A percentile compares a stretch with the other conserved stretches of the same genome.
Conservation (phyloP, 2,329 filamentous ascomycete genomes). For the Phyllosticta citribraziliensis region DNA sequence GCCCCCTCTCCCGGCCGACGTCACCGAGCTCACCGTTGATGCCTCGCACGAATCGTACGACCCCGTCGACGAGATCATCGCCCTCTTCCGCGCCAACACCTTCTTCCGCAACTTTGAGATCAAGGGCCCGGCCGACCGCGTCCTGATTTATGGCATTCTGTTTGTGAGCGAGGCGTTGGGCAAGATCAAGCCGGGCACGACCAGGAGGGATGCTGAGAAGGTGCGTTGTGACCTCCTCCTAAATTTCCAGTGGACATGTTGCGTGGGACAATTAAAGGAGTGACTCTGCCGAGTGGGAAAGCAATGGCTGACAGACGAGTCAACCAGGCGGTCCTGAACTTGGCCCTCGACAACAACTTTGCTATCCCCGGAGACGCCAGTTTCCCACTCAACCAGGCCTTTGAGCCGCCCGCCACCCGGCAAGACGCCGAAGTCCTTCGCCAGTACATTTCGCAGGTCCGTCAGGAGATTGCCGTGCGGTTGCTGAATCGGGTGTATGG, state of each 20-base stretch:
- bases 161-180: conserved; percentile 84
- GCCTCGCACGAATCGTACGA: conserved; percentile 91
- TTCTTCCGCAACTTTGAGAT: conserved; percentile 99
- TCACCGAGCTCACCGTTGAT: conserved; percentile 54
- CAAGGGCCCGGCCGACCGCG: conserved; percentile 85
- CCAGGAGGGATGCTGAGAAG: conserved; percentile 56
- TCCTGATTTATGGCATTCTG: conserved; percentile 93
- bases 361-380: conserved; percentile 85
- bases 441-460: conserved; percentile 83
- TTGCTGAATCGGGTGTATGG: conserved; percentile 81
- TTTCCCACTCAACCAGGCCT: conserved; percentile 94
- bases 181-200: conserved; percentile 72
- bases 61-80: conserved; percentile 85
- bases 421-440: conserved; percentile 82
- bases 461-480: conserved; percentile 78
- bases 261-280: not conserved
- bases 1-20: conserved; percentile 41
- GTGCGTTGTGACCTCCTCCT: conserved; percentile 22
- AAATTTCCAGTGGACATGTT: not conserved
- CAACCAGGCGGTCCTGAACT: conserved; percentile 67
- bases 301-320: too few relatives aligned
- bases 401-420: conserved; percentile 76
- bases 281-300: not conserved
- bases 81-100: conserved; percentile 92
- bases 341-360: conserved; percentile 88